These are phyloP conservation scores for Ananas comosus DNA, from an alignment of 176 grass and related monocot genomes.

Conservation along the genomic window DNA sequence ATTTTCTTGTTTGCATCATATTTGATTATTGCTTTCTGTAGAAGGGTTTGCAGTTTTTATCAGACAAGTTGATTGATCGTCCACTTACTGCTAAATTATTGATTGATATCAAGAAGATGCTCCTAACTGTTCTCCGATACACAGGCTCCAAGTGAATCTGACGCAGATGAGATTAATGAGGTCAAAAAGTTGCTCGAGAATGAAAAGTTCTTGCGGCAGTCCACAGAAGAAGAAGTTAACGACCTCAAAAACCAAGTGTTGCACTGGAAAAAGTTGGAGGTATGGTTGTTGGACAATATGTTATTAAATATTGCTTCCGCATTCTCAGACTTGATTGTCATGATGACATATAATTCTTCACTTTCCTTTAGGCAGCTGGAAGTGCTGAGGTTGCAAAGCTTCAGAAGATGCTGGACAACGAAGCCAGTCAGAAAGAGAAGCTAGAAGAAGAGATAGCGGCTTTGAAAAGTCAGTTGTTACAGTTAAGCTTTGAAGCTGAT, in stretches of 20 bases:
- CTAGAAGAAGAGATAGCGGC: slow-evolving; percentile 83
- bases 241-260: slow-evolving; percentile 81
- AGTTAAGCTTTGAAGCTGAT: slow-evolving; percentile 83
- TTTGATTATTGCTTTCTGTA: no score
- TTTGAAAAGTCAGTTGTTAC: slow-evolving; percentile 82
- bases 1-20: no score
- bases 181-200: slow-evolving; percentile 59
- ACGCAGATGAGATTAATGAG: slow-evolving; percentile 39
- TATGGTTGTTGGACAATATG: slow-evolving; percentile 23
- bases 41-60: neutral
- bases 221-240: slow-evolving; percentile 58
- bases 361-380: slow-evolving; percentile 58
- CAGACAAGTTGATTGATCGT: neutral
- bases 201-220: slow-evolving; percentile 68
- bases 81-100: neutral
- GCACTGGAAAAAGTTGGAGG: slow-evolving; percentile 97
- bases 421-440: slow-evolving; percentile 78
- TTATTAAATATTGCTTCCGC: slow-evolving; percentile 20
- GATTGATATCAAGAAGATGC: neutral
- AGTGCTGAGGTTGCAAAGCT: slow-evolving; percentile 70
- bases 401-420: slow-evolving; percentile 62
- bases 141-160: slow-evolving; percentile 46
- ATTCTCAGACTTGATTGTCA: neutral
- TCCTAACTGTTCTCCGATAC: neutral
- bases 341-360: slow-evolving; percentile 17